phyloP scores from a whole-genome alignment of 2,329 filamentous ascomycete species.

The Blastomyces percursus region DNA sequence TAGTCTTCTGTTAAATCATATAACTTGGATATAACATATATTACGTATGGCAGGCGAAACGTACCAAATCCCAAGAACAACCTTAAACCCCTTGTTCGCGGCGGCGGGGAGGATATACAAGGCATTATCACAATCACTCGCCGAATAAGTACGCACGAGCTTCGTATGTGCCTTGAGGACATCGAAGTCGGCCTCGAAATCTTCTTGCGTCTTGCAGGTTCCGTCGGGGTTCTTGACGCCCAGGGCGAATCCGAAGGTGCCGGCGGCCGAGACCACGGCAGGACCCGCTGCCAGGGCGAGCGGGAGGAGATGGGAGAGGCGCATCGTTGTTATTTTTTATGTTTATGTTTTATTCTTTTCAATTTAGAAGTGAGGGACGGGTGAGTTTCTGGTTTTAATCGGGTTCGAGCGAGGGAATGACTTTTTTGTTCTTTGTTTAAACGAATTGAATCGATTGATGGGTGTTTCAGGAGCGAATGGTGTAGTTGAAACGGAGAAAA shows the following conservation, averaged over 20 bases:
- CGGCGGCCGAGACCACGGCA: slow-evolving; percentile 41
- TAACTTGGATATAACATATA: no score
- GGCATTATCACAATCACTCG: slow-evolving; percentile 54
- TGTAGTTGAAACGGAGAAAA: no score
- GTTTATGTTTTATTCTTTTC: no score
- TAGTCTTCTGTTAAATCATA: no score
- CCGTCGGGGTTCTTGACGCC: slow-evolving; percentile 53
- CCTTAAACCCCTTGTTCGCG: slow-evolving; percentile 52
- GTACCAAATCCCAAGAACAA: slow-evolving; percentile 60
- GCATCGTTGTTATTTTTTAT: slow-evolving; percentile 30
- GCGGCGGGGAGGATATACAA: slow-evolving; percentile 55
- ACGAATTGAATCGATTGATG: no score
- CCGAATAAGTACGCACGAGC: slow-evolving; percentile 56
- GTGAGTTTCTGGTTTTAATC: no score
- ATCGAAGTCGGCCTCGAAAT: slow-evolving; percentile 57
- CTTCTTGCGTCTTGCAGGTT: slow-evolving; percentile 49
- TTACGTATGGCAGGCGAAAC: slow-evolving; percentile 11
- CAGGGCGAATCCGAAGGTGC: slow-evolving; percentile 54
- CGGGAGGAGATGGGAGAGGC: slow-evolving; percentile 32
- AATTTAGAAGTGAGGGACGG: no score
- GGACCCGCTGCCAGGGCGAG: slow-evolving; percentile 36
- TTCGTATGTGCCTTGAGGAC: slow-evolving; percentile 44
- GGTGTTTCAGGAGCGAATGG: no score
- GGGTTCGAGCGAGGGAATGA: no score
- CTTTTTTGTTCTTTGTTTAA: no score